phyloP scores from a whole-genome alignment of 495 filamentous ascomycete genomes.

The Lichina pygmaea region DNA sequence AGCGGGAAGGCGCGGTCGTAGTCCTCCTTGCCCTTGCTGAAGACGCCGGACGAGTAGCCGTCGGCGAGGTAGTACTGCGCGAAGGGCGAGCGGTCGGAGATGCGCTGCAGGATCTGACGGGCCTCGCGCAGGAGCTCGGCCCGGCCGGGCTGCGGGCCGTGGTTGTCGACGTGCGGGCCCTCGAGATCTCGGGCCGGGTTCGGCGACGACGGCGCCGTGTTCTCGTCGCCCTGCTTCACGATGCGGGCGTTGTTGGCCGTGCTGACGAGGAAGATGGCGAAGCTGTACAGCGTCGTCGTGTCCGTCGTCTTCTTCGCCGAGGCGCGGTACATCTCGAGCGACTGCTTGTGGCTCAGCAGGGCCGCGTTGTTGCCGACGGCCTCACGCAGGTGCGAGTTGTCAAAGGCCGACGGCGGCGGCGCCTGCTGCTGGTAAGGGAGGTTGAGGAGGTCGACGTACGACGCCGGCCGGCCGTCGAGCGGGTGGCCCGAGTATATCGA shows the following conservation, averaged over 20 bases:
- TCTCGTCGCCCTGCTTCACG: constrained; percentile 17
- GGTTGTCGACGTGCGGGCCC: constrained; percentile 13
- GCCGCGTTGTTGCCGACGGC: constrained; percentile 74
- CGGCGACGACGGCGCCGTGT: constrained; percentile 15
- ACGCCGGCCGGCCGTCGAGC: constrained; percentile 34
- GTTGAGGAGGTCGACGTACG: constrained; percentile 70
- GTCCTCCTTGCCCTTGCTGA: constrained; percentile 78
- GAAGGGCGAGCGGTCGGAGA: constrained; percentile 68
- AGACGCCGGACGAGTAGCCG: constrained; percentile 79
- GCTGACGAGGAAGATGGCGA: constrained; percentile 79
- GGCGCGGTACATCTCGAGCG: constrained; percentile 85
- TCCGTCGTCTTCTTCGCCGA: constrained; percentile 95
- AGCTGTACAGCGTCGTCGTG: constrained; percentile 68
- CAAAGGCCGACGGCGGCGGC: constrained; percentile 40
- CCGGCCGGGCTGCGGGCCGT: constrained; percentile 16
- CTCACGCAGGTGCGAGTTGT: constrained; percentile 49
- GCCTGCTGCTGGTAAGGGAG: constrained; percentile 70
- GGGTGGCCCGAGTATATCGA: constrained; percentile 28
- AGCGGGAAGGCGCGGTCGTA: constrained; percentile 73
- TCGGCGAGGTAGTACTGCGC: constrained; percentile 95
- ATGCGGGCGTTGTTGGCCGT: constrained; percentile 36
- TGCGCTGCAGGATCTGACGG: constrained; percentile 58
- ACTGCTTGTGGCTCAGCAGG: constrained; percentile 66
- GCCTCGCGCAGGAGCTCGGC: constrained; percentile 64
- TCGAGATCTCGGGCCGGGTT: constrained; percentile 13